Evolutionary conservation across 129 eudicot species (phyloP).

Genomic region (Logfia minima): DNA sequence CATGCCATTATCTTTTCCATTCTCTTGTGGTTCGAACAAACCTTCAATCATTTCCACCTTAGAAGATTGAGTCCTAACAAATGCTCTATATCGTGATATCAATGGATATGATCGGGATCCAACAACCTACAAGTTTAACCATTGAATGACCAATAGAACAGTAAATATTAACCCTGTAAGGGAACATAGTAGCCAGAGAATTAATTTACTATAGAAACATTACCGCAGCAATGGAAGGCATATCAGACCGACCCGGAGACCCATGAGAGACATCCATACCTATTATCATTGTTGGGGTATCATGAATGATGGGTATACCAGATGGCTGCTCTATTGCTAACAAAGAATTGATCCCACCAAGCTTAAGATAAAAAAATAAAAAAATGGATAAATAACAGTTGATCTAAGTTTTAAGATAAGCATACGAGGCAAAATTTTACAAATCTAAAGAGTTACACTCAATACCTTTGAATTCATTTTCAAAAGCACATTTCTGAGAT

Average conservation of each 20-base stretch:
- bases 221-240: slow-evolving; percentile 97
- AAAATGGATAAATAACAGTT: background rate
- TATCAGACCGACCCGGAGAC: slow-evolving; percentile 71
- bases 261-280: slow-evolving; percentile 99
- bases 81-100: slow-evolving; percentile 90
- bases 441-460: slow-evolving; percentile 1
- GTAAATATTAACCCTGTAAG: slow-evolving; percentile 17
- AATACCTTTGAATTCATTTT: slow-evolving; percentile 90
- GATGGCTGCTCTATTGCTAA: slow-evolving; percentile 65
- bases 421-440: background rate
- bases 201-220: slow-evolving; percentile 10
- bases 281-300: slow-evolving; percentile 92
- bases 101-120: slow-evolving; percentile 89
- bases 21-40: slow-evolving; percentile 67
- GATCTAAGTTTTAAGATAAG: background rate
- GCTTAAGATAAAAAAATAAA: slow-evolving; percentile 43
- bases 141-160: slow-evolving; percentile 21
- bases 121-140: slow-evolving; percentile 60
- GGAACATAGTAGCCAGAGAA: slow-evolving; percentile 11
- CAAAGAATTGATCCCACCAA: slow-evolving; percentile 93
- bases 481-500: slow-evolving; percentile 82
- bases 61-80: slow-evolving; percentile 87
- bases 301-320: slow-evolving; percentile 58
- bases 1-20: slow-evolving; percentile 88
- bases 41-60: slow-evolving; percentile 83